Base-by-base conservation (phyloP, 2,329 filamentous ascomycete genomes). In the Botryosphaeria dothidea region DNA sequence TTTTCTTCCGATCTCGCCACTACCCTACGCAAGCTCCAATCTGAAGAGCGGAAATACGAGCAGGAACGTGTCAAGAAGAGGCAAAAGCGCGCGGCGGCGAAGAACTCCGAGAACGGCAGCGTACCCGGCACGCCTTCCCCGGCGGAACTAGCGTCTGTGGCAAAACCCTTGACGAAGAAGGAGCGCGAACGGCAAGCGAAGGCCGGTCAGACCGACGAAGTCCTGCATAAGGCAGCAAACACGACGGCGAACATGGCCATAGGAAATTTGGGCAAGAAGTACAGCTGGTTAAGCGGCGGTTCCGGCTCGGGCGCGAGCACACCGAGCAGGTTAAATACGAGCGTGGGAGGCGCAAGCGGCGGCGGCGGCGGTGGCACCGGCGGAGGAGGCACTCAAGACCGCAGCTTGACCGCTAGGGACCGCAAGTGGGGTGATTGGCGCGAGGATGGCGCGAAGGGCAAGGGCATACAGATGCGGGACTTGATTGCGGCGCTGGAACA, bases 141-240 rank as follows among this genome's bases (percentile, higher is more conserved):
- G 15, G 13, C 73, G 38, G 61, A 72, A 17, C 74, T 74, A 3
- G 52, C 46, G n/a, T 51, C 63, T 21, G 73, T 74, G 21, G 73
- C 73, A 58, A 84, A 88, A 3, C 38, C 38, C 9, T 84, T 92
- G 60, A 91, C 90, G 4, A 97, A 97, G 83, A 97, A 97, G 80
- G 93, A 97, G 75, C 84, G 90, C 74, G 92, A 90, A 77, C 90
- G 89, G 68, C 85, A 90, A 69, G 86, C 88, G n/a, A 89, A 92
- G 66, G 82, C 83, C 3, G 92, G 91, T 70, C 86, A 89, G 23
- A 90, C 88, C 0, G 92, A 96, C 72, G 90, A 90, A 19, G 89
- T 89, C 66, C 91, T 90, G 69, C 92, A 94, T 69, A 88, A 89
- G 23, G 91, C 90, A 68, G 92, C 94, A 27, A 97, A 97, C 74